A percentile compares a stretch with the other conserved stretches of the same genome.
Conservation (phyloP, 441 rosid genomes). For the Gossypium aridum region DNA sequence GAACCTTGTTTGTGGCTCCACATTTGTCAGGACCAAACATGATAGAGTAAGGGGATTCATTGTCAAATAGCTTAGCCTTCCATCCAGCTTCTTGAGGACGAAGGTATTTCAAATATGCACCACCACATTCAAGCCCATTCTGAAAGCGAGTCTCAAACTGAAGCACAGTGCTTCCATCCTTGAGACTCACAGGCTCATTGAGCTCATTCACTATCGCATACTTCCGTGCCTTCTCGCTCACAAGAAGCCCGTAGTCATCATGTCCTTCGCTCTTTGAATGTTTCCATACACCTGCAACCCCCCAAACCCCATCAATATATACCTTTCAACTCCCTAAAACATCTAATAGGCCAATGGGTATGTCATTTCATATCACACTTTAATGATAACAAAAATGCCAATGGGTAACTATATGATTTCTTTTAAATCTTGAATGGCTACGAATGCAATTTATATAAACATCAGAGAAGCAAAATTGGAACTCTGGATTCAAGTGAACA, state of each 20-base stretch:
- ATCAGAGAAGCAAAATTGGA: background rate
- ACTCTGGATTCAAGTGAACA: background rate
- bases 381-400: background rate
- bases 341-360: background rate
- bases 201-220: constrained; percentile 86
- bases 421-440: background rate
- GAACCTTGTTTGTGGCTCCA: constrained; percentile 93
- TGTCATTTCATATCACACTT: background rate
- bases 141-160: constrained; percentile 90
- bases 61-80: constrained; percentile 65
- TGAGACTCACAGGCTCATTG: constrained; percentile 51
- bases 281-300: constrained; percentile 75
- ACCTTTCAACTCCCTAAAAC: background rate
- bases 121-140: constrained; percentile 96
- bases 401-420: background rate
- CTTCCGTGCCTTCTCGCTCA: constrained; percentile 76
- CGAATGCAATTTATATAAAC: background rate
- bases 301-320: constrained; percentile 3
- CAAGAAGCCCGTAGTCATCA: constrained; percentile 95
- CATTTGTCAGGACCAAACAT: constrained; percentile 99
- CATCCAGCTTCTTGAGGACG: constrained; percentile 90
- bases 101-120: constrained; percentile 86
- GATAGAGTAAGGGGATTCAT: constrained; percentile 76
- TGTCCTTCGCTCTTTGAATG: constrained; percentile 89
- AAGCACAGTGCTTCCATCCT: constrained; percentile 72